Evolutionary conservation across 805 yeast genomes (phyloP).

Genomic region (Wickerhamomyces chaumierensis): DNA sequence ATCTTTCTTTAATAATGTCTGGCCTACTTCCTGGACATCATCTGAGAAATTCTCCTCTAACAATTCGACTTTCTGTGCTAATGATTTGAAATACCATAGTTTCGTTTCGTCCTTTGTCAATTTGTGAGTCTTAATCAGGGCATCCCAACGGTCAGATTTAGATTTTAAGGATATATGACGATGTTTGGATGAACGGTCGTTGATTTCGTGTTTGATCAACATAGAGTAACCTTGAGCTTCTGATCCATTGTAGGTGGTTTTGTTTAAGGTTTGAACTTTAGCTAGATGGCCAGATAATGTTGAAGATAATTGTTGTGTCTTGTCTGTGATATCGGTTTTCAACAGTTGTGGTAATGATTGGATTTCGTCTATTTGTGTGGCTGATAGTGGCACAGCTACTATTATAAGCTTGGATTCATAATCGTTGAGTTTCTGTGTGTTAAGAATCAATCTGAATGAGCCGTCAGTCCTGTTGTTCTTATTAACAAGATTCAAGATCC

Average conservation of each 20-base stretch:
- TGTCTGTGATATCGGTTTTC: neutral
- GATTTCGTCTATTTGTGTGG: constrained; percentile 17
- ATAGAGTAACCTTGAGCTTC: constrained; percentile 25
- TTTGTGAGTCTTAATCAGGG: constrained; percentile 18
- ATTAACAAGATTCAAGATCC: constrained; percentile 30
- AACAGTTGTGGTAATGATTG: constrained; percentile 3
- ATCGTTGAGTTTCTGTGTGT: constrained; percentile 7
- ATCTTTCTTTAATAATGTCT: too few relatives aligned
- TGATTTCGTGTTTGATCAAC: constrained; percentile 23
- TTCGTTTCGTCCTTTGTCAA: constrained; percentile 11
- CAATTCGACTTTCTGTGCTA: constrained; percentile 17
- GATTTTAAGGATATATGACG: constrained; percentile 15
- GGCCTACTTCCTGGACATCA: constrained; percentile 11
- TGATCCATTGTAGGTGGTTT: constrained; percentile 13
- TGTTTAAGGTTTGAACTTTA: constrained; percentile 12
- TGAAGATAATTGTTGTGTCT: constrained; percentile 1
- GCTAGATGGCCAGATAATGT: constrained; percentile 10
- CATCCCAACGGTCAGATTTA: constrained; percentile 23
- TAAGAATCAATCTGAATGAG: constrained; percentile 26
- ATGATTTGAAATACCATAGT: constrained; percentile 12
- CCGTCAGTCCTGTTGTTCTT: constrained; percentile 15
- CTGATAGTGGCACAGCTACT: constrained; percentile 22
- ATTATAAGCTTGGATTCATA: constrained; percentile 21
- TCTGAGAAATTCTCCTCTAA: constrained; percentile 6
- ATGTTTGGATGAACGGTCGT: constrained; percentile 17